Percentiles rank a stretch among this genome's conserved stretches.
These are phyloP conservation scores for Cylindrotheca fusiformis DNA, from an alignment of 108 stramenopile species.

Conservation along the genomic window DNA sequence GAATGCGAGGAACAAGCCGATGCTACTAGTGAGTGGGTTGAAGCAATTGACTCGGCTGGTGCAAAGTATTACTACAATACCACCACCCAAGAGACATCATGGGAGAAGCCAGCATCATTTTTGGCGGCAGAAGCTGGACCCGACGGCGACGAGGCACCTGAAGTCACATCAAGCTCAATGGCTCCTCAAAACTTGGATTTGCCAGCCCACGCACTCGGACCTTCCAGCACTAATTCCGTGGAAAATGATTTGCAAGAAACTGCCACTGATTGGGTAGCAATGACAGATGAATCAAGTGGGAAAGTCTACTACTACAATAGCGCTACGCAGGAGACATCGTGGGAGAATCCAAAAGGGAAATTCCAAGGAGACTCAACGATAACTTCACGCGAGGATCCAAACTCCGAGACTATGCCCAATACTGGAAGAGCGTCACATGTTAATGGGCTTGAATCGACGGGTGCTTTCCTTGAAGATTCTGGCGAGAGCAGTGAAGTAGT, in stretches of 20 bases:
- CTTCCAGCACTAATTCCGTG: too few species aligned
- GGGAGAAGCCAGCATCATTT: constrained; percentile 27
- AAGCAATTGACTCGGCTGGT: neutral
- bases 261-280: constrained; percentile 35
- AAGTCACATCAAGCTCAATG: too few species aligned
- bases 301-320: constrained; percentile 37
- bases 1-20: too few species aligned
- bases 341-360: constrained; percentile 29
- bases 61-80: constrained; percentile 30
- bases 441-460: too few species aligned
- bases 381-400: too few species aligned
- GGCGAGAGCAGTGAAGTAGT: constrained; percentile 35
- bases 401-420: too few species aligned
- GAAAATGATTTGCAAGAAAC: constrained; percentile 2
- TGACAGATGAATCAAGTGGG: constrained; percentile 33
- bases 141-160: too few species aligned
- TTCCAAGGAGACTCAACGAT: too few species aligned
- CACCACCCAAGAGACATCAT: constrained; percentile 22
- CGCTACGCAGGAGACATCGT: constrained; percentile 30
- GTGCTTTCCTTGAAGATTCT: neutral
- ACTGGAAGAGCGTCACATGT: too few species aligned
- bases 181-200: too few species aligned
- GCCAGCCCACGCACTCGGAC: too few species aligned
- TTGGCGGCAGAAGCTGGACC: too few species aligned
- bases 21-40: neutral